A percentile compares a stretch with the other conserved stretches of the same genome.
These are phyloP conservation scores for Aquilaria sinensis DNA, from an alignment of 345 rosid species.

Conservation along the genomic window DNA sequence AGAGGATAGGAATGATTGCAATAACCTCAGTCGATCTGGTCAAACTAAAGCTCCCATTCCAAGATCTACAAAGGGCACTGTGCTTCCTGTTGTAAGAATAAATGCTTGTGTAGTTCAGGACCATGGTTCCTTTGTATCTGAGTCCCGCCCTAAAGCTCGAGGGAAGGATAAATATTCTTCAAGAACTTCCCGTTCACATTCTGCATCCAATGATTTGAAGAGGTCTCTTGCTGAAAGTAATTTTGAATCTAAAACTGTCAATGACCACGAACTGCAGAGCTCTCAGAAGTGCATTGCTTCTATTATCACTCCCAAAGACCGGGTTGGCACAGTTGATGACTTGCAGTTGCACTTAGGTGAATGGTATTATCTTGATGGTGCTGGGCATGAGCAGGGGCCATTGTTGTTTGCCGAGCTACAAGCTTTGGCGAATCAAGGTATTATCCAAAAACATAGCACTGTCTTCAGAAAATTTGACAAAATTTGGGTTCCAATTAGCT, in stretches of 20 bases:
- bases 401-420: constrained; percentile 66
- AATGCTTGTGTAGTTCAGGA: constrained; percentile 97
- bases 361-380: constrained; percentile 93
- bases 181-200: constrained; percentile 57
- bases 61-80: constrained; percentile 73
- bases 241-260: constrained; percentile 38
- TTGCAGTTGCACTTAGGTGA: constrained; percentile 89
- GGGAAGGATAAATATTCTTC: constrained; percentile 65
- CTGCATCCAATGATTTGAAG: constrained; percentile 55
- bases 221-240: constrained; percentile 53
- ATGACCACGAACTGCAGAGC: constrained; percentile 38
- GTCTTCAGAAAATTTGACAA: constrained; percentile 86
- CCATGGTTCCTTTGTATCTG: constrained; percentile 78
- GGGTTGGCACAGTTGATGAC: constrained; percentile 57
- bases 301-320: constrained; percentile 54
- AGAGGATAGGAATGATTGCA: constrained; percentile 67
- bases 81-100: constrained; percentile 81
- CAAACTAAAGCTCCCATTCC: constrained; percentile 39
- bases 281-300: constrained; percentile 41
- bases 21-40: constrained; percentile 23
- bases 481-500: constrained; percentile 79
- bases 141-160: constrained; percentile 56
- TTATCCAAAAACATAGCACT: constrained; percentile 61
- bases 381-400: constrained; percentile 94
- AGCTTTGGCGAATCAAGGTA: constrained; percentile 63